These are phyloP conservation scores for Halophytophthora batemanensis DNA, from an alignment of 352 stramenopile genomes.

Conservation along the genomic window DNA sequence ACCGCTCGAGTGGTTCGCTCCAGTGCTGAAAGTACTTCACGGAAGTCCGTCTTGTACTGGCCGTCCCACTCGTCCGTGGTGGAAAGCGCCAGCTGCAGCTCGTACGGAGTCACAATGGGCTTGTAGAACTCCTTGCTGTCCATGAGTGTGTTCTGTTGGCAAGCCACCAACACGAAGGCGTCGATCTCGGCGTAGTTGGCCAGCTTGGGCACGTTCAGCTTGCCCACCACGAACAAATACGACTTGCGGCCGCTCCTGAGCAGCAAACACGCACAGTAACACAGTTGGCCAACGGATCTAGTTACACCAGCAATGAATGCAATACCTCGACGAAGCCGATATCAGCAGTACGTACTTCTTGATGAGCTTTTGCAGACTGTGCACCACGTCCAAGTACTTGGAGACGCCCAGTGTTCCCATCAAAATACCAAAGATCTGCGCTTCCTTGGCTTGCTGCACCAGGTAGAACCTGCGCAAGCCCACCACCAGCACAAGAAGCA, in stretches of 20 bases:
- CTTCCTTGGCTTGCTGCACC: conserved; percentile 93
- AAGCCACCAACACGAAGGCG: conserved; percentile 95
- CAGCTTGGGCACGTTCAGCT: conserved; percentile 97
- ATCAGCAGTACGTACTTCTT: conserved; percentile 47
- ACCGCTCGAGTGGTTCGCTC: conserved; percentile 35
- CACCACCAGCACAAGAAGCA: conserved; percentile 3
- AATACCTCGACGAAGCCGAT: neutral
- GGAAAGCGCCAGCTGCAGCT: conserved; percentile 93
- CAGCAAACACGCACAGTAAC: neutral
- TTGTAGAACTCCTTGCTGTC: conserved; percentile 91
- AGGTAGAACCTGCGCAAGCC: conserved; percentile 50
- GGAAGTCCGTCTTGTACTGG: conserved; percentile 82
- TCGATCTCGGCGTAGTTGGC: conserved; percentile 98
- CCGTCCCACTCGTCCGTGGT: conserved; percentile 85
- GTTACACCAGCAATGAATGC: neutral
- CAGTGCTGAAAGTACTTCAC: conserved; percentile 68
- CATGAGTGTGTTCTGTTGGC: conserved; percentile 94
- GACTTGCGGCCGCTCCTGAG: conserved; percentile 89
- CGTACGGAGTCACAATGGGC: conserved; percentile 91
- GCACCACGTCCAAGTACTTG: conserved; percentile 91
- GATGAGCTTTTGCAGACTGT: conserved; percentile 86
- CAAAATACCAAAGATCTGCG: conserved; percentile 95
- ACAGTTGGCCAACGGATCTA: neutral
- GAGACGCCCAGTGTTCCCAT: conserved; percentile 93
- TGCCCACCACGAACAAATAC: conserved; percentile 97